Evolutionary conservation across 1,284 basidiomycete genomes (phyloP).

Genomic region (Pseudozyma sp.): DNA sequence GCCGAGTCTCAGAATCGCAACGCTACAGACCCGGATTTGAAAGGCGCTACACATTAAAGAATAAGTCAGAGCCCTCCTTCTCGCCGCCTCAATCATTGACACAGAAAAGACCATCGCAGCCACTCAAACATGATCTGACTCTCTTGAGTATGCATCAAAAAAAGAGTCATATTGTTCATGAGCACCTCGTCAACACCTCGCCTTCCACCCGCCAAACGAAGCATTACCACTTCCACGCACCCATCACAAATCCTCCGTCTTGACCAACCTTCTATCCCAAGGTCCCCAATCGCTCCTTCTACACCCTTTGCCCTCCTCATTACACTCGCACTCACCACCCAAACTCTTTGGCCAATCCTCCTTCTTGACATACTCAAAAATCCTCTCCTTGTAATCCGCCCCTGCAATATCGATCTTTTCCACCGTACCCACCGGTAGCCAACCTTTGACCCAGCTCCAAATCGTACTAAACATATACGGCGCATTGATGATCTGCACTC

Average conservation of each 20-base stretch:
- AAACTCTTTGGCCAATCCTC: constrained; percentile 57
- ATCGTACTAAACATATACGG: constrained; percentile 64
- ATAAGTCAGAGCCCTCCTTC: too few relatives aligned
- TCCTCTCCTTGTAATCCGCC: constrained; percentile 42
- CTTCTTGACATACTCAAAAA: constrained; percentile 55
- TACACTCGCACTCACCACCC: constrained; percentile 63
- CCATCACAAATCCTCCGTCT: constrained; percentile 16
- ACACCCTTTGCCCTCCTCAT: constrained; percentile 31
- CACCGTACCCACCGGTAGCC: constrained; percentile 62
- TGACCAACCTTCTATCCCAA: constrained; percentile 50
- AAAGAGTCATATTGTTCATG: too few relatives aligned
- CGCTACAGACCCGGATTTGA: too few relatives aligned
- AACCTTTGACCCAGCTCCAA: constrained; percentile 64
- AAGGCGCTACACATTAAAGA: too few relatives aligned
- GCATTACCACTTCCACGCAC: not conserved
- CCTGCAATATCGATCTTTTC: constrained; percentile 67
- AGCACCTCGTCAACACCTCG: not conserved
- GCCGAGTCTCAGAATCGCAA: too few relatives aligned
- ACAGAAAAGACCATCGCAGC: too few relatives aligned
- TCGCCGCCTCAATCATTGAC: too few relatives aligned
- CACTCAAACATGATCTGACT: too few relatives aligned
- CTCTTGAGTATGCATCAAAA: too few relatives aligned
- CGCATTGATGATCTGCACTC: constrained; percentile 68
- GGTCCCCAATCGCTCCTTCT: constrained; percentile 55
- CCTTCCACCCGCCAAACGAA: not conserved